Evolutionary conservation across 176 grass and related monocot genomes (phyloP).

Genomic region (Olyra latifolia): DNA sequence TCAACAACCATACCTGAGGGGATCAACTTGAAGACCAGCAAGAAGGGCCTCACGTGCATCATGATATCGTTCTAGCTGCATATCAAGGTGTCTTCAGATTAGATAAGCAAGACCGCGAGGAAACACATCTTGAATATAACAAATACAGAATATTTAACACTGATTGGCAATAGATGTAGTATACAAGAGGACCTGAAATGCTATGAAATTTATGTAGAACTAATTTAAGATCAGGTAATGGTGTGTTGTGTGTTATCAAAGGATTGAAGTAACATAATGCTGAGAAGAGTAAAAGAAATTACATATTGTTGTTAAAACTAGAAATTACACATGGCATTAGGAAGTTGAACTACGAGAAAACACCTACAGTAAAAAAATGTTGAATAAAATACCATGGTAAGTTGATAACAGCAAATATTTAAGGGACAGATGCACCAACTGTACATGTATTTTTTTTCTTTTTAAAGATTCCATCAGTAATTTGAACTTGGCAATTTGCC

Average conservation of each 20-base stretch:
- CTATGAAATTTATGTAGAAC: background rate
- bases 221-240: constrained; percentile 11
- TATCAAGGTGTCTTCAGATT: constrained; percentile 27
- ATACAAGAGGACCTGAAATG: background rate
- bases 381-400: background rate
- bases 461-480: constrained; percentile 7
- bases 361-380: background rate
- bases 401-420: background rate
- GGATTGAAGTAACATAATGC: constrained; percentile 29
- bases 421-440: background rate
- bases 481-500: background rate
- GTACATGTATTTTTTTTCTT: background rate
- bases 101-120: constrained; percentile 1
- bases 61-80: constrained; percentile 79
- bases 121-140: constrained; percentile 2
- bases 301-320: background rate
- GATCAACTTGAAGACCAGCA: constrained; percentile 88
- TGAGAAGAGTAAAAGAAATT: background rate
- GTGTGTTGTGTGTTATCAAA: background rate
- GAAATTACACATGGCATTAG: background rate
- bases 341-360: background rate
- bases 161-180: constrained; percentile 5
- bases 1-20: constrained; percentile 68
- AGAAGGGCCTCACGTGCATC: constrained; percentile 81
- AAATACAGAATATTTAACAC: background rate